Evolutionary conservation across 1,284 basidiomycete species (phyloP), one percentile per base, ranked within the genome.

Genomic region (Cutaneotrichosporon dermatis): DNA sequence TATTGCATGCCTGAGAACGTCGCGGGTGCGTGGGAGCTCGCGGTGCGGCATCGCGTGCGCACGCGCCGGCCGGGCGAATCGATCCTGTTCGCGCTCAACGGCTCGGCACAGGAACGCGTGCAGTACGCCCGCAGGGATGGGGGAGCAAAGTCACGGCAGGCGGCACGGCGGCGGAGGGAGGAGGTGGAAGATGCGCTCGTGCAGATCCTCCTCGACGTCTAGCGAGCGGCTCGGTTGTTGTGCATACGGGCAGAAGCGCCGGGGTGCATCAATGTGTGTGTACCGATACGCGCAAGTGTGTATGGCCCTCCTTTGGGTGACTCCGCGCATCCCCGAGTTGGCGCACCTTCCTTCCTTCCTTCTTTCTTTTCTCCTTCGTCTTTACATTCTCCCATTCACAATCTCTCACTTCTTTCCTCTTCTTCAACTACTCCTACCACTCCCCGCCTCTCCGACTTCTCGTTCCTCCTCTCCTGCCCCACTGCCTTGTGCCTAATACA

Each of bases 1-100:
- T 74, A 68, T 60, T 69, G 64, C 39, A 61, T 61, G 8, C 66
- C 68, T 0, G 58, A 49, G 7, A 73, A 77, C 49, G 72, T 75
- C 3, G 36, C 60, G 4, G 70, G 66, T 6, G 67, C 73, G 3
- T 74, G 67, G 57, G 61, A 58, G 13, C 60, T 68, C 11, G 68
- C 61, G 6, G 54, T 75, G 37, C 58, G 66, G 13, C 74, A 76
- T 61, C 64, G 76, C 8, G 58, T 70, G 9, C 56, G 60, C 15
- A 60, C 59, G 51, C 61, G 74, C 40, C 46, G 55, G 11, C 65
- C 66, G 12, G 63, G 70, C 6, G 66, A 69, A 34, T 64, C 67
- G 34, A 57, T 69, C 42, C 72, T 76, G 65, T 75, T 68, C 59
- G 58, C 69, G 34, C 57, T 74, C 46, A 66, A 69, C 42, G 60